phyloP scores from a whole-genome alignment of 257 asterid genomes.

The Capsicum chinense region DNA sequence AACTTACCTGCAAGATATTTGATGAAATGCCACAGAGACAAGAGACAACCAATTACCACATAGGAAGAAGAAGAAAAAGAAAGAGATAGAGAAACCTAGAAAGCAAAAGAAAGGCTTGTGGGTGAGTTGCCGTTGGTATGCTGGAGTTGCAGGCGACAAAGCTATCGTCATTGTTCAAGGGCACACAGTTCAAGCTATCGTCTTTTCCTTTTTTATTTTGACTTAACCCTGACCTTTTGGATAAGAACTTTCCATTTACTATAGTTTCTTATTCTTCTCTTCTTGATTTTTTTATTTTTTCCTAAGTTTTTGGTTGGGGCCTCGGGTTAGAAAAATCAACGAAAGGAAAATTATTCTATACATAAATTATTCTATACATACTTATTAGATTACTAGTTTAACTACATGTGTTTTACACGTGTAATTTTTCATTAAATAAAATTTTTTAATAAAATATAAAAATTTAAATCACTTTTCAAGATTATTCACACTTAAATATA shows the following conservation, averaged over 20 bases:
- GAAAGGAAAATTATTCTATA: no score
- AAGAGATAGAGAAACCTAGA: constrained; percentile 37
- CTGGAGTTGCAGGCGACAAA: constrained; percentile 62
- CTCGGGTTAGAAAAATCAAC: no score
- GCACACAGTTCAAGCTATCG: neutral
- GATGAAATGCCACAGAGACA: constrained; percentile 15
- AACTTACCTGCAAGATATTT: constrained; percentile 49
- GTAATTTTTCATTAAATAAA: no score
- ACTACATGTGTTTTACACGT: no score
- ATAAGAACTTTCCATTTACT: constrained; percentile 13
- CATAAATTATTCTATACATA: no score
- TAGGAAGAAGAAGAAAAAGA: neutral
- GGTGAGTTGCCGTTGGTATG: constrained; percentile 38
- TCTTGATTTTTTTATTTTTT: neutral
- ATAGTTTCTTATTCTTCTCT: neutral
- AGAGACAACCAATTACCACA: neutral
- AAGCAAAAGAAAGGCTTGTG: constrained; percentile 47
- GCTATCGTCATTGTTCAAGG: constrained; percentile 56
- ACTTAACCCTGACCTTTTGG: constrained; percentile 20
- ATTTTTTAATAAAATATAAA: no score
- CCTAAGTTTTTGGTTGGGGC: no score
- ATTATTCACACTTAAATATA: no score
- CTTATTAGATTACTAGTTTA: no score
- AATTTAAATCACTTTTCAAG: no score
- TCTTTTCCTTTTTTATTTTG: neutral